phyloP scores from a whole-genome alignment of 2,329 filamentous ascomycete genomes.

The Podosphaera leucotricha region DNA sequence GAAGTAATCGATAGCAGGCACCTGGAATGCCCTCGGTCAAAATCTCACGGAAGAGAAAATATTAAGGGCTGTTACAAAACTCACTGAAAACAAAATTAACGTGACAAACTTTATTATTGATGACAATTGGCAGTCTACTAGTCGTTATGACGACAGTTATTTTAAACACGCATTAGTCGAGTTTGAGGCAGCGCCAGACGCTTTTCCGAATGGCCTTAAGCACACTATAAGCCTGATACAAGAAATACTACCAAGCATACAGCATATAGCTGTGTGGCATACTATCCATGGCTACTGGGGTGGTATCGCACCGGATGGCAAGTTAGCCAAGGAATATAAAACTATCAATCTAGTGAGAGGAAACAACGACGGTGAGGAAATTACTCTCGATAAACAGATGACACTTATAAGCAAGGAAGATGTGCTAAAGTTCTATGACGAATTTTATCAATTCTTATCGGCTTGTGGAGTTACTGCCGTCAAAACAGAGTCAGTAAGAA shows the following conservation, averaged over 20 bases:
- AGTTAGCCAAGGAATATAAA: constrained; percentile 56
- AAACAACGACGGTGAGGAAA: constrained; percentile 22
- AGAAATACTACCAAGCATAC: constrained; percentile 42
- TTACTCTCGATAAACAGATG: constrained; percentile 38
- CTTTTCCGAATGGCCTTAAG: constrained; percentile 63
- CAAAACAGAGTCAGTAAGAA: constrained; percentile 46
- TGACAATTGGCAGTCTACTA: constrained; percentile 81
- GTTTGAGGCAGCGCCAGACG: constrained; percentile 62
- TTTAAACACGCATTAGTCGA: constrained; percentile 46
- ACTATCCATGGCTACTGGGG: constrained; percentile 78
- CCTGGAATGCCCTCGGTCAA: constrained; percentile 85
- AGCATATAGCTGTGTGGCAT: constrained; percentile 86
- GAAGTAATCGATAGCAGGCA: constrained; percentile 23
- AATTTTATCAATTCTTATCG: constrained; percentile 70
- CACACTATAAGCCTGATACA: constrained; percentile 46
- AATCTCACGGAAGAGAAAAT: constrained; percentile 62
- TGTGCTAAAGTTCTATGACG: constrained; percentile 54
- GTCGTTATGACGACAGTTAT: constrained; percentile 24
- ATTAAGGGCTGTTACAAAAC: constrained; percentile 44
- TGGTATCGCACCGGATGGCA: constrained; percentile 51
- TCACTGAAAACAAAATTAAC: constrained; percentile 49
- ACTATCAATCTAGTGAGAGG: constrained; percentile 36
- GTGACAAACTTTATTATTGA: constrained; percentile 82
- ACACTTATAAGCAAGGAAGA: constrained; percentile 53
- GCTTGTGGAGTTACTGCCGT: constrained; percentile 59